A percentile compares a stretch with the other conserved stretches of the same genome.
Evolutionary conservation across 768 basidiomycete species (phyloP).

Genomic region (Cystofilobasidium capitatum): DNA sequence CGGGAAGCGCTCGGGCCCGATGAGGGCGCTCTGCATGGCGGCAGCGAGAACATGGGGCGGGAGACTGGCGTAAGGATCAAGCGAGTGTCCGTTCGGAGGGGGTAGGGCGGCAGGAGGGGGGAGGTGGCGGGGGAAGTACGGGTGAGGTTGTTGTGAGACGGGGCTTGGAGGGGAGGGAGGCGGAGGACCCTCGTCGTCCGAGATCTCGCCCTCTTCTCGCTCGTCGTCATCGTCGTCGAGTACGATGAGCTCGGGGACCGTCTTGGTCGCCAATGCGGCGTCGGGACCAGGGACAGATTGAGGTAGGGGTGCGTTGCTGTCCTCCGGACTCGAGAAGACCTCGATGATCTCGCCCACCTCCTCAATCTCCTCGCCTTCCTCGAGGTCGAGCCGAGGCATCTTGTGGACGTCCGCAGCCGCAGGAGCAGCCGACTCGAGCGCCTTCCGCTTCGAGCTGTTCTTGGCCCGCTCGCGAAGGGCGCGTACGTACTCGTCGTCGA

Average conservation of each 20-base stretch:
- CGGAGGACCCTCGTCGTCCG: constrained; percentile 9
- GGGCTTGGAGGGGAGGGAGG: neutral
- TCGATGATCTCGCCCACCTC: no score
- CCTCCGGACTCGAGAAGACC: no score
- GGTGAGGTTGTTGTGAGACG: neutral
- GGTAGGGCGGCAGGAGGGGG: neutral
- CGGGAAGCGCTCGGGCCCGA: constrained; percentile 8
- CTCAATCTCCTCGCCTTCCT: no score
- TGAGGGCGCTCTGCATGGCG: neutral
- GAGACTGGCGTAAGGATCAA: neutral
- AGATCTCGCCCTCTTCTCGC: constrained; percentile 17
- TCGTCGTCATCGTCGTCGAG: neutral
- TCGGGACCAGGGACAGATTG: neutral
- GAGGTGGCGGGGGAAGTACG: no score
- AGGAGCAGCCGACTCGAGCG: neutral
- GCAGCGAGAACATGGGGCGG: neutral
- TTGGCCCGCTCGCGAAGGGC: neutral
- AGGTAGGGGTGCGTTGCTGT: no score
- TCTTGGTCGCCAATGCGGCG: neutral
- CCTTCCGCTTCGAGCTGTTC: constrained; percentile 7
- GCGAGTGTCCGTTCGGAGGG: neutral
- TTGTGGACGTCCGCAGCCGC: neutral
- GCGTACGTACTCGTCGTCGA: constrained; percentile 2
- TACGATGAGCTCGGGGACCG: no score
- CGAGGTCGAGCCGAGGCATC: no score